phyloP scores from a whole-genome alignment of 106 monocot species.

The Gastrodia elata region DNA sequence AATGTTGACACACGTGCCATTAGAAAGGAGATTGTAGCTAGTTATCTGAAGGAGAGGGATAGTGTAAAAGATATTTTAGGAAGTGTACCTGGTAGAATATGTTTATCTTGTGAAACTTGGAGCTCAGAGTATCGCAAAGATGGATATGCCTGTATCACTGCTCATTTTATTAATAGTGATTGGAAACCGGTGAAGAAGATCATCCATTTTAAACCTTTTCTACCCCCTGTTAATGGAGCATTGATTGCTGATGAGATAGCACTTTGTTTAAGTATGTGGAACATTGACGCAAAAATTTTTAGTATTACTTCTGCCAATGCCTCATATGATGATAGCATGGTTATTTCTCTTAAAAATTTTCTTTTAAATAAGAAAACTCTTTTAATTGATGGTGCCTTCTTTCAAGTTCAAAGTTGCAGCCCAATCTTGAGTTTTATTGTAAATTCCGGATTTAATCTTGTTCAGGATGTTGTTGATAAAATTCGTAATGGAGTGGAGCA shows the following conservation, averaged over 20 bases:
- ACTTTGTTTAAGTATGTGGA: slow-evolving; percentile 4
- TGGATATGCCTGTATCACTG: slow-evolving; percentile 4
- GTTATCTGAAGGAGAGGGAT: slow-evolving; percentile 11
- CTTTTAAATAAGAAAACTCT: slow-evolving; percentile 3
- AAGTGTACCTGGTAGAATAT: neutral
- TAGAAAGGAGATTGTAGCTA: slow-evolving; percentile 6
- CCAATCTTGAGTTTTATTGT: slow-evolving; percentile 15
- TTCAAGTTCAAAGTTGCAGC: slow-evolving; percentile 13
- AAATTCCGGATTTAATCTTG: slow-evolving; percentile 5
- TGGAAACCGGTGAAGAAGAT: slow-evolving; percentile 7
- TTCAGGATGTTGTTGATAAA: slow-evolving; percentile 10
- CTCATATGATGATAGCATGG: neutral
- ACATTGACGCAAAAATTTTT: slow-evolving; percentile 6
- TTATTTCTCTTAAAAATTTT: neutral
- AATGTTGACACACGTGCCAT: neutral
- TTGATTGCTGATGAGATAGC: slow-evolving; percentile 4
- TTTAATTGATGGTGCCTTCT: slow-evolving; percentile 3
- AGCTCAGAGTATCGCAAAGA: slow-evolving; percentile 3
- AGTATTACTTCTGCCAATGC: slow-evolving; percentile 3
- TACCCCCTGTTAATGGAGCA: neutral
- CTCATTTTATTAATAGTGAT: slow-evolving; percentile 4
- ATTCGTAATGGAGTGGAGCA: slow-evolving; percentile 7
- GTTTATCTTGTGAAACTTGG: slow-evolving; percentile 10
- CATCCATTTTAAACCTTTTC: slow-evolving; percentile 4
- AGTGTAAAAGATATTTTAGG: neutral